phyloP scores from a whole-genome alignment of 306 rosid species.

The Astragalus glycyphyllos region DNA sequence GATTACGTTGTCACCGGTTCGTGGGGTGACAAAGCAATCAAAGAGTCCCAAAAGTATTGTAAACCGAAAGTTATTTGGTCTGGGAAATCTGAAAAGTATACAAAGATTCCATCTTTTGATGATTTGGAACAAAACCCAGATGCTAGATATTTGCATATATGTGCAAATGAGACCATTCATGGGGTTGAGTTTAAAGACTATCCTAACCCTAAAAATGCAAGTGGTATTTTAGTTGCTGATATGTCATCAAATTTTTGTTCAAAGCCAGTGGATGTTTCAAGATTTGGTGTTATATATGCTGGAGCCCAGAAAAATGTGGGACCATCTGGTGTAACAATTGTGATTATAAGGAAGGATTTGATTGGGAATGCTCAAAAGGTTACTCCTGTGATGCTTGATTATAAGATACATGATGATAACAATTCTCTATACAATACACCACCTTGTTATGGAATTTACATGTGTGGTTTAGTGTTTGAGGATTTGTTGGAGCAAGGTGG shows the following conservation, averaged over 20 bases:
- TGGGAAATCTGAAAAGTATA: slow-evolving; percentile 82
- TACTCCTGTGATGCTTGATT: slow-evolving; percentile 92
- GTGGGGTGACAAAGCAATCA: slow-evolving; percentile 86
- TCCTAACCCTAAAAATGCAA: slow-evolving; percentile 58
- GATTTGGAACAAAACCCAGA: slow-evolving; percentile 60
- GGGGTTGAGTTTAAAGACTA: slow-evolving; percentile 90
- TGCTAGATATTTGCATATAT: slow-evolving; percentile 75
- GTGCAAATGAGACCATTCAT: slow-evolving; percentile 89
- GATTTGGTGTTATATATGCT: slow-evolving; percentile 79
- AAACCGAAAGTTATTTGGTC: slow-evolving; percentile 82
- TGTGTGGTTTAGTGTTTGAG: slow-evolving; percentile 95
- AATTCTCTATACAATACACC: slow-evolving; percentile 90
- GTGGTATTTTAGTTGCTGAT: slow-evolving; percentile 67
- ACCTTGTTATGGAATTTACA: slow-evolving; percentile 86
- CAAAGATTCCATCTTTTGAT: slow-evolving; percentile 67
- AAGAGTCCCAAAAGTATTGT: slow-evolving; percentile 79
- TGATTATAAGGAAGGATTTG: slow-evolving; percentile 80
- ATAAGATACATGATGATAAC: slow-evolving; percentile 82
- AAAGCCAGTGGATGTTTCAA: slow-evolving; percentile 84
- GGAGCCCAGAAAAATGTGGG: slow-evolving; percentile 98
- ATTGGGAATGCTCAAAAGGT: slow-evolving; percentile 69
- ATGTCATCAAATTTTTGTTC: slow-evolving; percentile 97
- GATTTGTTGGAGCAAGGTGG: slow-evolving; percentile 88
- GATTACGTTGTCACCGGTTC: slow-evolving; percentile 86
- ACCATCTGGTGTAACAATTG: slow-evolving; percentile 89